phyloP scores from a whole-genome alignment of 768 basidiomycete genomes.

The Cyclocybe aegerita region DNA sequence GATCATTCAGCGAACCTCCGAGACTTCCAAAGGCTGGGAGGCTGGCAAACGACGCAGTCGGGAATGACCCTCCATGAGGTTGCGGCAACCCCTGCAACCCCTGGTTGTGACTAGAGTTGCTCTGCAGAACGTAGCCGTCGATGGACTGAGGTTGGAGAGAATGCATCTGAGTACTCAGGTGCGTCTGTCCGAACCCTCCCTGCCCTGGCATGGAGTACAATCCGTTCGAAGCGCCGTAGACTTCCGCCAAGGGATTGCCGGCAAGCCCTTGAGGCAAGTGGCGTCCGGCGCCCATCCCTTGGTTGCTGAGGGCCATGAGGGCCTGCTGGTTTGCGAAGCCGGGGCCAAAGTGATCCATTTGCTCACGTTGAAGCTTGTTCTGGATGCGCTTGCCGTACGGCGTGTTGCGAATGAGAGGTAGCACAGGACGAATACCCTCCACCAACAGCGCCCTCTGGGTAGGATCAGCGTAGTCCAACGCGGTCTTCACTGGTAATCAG shows the following conservation, averaged over 20 bases:
- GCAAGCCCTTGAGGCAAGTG: conserved; percentile 57
- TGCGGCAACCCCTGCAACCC: conserved; percentile 59
- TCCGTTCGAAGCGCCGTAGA: conserved; percentile 62
- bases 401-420: conserved; percentile 97
- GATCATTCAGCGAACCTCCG: conserved; percentile 60
- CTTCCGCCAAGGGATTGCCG: conserved; percentile 58
- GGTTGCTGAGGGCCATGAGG: conserved; percentile 57
- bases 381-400: conserved; percentile 99
- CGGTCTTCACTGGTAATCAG: conserved; percentile 59
- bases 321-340: conserved; percentile 61
- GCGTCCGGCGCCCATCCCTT: conserved; percentile 53
- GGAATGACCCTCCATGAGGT: conserved; percentile 56
- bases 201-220: conserved; percentile 60
- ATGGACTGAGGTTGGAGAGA: conserved; percentile 69
- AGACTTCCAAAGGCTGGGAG: conserved; percentile 52
- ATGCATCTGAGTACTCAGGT: conserved; percentile 56
- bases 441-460: conserved; percentile 88
- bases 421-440: conserved; percentile 96
- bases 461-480: conserved; percentile 97
- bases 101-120: conserved; percentile 65
- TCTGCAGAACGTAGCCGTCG: conserved; percentile 81
- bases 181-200: conserved; percentile 57
- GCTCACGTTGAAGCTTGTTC: conserved; percentile 96
- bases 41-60: conserved; percentile 50
- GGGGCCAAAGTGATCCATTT: conserved; percentile 62